A percentile compares a stretch with the other conserved stretches of the same genome.
Evolutionary conservation across 768 basidiomycete genomes (phyloP).

Genomic region (Tephrocybe sp.): DNA sequence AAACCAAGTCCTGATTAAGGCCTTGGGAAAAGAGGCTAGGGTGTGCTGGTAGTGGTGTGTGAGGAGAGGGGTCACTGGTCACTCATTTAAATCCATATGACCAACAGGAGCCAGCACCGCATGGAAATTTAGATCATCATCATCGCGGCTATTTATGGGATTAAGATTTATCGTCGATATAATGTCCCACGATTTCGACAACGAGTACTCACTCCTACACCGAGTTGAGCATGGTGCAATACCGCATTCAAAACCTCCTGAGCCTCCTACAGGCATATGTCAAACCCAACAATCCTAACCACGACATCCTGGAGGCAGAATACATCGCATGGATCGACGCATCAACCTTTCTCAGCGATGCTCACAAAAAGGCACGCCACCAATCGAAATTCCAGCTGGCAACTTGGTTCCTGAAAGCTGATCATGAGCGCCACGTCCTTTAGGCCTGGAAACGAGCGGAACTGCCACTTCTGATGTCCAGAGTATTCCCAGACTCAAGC

Average conservation of each 20-base stretch:
- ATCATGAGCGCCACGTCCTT: background rate
- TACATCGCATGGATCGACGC: constrained; percentile 7
- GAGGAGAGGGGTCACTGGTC: no score
- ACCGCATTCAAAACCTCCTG: constrained; percentile 9
- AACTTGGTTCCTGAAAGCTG: background rate
- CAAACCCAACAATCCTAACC: constrained; percentile 5
- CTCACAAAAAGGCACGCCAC: constrained; percentile 5
- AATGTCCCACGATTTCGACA: no score
- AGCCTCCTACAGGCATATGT: constrained; percentile 1
- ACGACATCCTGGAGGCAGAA: constrained; percentile 2
- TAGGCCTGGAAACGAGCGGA: constrained; percentile 11
- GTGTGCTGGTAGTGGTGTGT: no score
- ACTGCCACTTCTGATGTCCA: constrained; percentile 4
- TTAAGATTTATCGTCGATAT: no score
- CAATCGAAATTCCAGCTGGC: background rate
- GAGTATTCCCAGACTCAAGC: constrained; percentile 7
- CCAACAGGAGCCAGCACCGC: no score
- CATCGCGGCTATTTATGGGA: no score
- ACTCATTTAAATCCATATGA: no score
- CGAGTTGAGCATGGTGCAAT: constrained; percentile 2
- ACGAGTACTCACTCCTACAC: no score
- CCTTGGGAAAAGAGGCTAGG: no score
- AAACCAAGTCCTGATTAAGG: no score
- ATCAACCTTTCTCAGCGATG: constrained; percentile 2
- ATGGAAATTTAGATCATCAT: no score